Conservation (phyloP, 2,329 filamentous ascomycete species). For the Berkeleyomyces basicola region DNA sequence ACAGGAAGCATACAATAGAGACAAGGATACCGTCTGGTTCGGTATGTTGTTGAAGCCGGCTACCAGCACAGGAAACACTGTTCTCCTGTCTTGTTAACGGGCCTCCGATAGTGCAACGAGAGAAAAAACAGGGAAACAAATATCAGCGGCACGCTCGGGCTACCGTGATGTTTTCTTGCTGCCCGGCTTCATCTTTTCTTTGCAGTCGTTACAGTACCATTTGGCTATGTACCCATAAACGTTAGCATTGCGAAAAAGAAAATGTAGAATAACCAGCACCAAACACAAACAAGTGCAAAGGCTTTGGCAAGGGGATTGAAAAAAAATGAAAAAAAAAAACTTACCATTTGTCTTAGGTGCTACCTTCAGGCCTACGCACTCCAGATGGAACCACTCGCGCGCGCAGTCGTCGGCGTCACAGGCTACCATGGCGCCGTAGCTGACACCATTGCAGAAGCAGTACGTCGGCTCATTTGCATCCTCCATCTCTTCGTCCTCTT, state of each 20-base stretch:
- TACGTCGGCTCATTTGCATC: constrained; percentile 58
- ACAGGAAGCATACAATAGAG: neutral
- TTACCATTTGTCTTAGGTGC: constrained; percentile 61
- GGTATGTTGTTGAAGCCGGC: neutral
- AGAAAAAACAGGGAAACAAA: neutral
- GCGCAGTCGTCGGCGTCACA: constrained; percentile 59
- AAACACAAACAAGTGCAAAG: neutral
- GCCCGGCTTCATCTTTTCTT: constrained; percentile 42
- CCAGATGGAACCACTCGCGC: constrained; percentile 70
- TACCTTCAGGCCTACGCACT: constrained; percentile 63
- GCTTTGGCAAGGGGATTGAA: neutral
- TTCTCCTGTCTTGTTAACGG: neutral
- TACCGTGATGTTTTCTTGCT: constrained; percentile 35
- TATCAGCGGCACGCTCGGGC: neutral
- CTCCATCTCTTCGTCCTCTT: constrained; percentile 37
- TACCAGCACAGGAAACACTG: neutral
- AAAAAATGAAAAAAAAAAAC: constrained; percentile 21
- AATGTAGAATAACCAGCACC: neutral
- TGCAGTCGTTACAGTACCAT: constrained; percentile 72
- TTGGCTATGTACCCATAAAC: constrained; percentile 36
- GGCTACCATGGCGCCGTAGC: constrained; percentile 72
- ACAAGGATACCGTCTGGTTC: neutral
- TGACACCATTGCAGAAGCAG: constrained; percentile 65
- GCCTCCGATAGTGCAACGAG: neutral
- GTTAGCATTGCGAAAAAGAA: constrained; percentile 17